These are phyloP conservation scores for Apiotrichum domesticum DNA, from an alignment of 1,284 basidiomycete genomes.

Conservation along the genomic window DNA sequence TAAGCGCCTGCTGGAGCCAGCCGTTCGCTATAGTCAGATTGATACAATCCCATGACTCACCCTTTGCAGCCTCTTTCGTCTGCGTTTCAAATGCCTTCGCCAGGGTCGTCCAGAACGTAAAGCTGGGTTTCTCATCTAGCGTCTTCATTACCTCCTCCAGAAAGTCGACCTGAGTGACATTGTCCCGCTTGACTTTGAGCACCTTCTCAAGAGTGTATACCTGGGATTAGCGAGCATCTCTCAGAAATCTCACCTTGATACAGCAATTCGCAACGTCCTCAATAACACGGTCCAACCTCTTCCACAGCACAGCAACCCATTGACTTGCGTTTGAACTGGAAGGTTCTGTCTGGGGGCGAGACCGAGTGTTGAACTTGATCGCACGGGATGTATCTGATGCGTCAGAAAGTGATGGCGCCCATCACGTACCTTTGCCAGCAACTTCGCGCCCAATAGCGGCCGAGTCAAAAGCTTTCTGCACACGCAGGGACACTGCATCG, in stretches of 20 bases:
- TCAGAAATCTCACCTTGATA: constrained; percentile 60
- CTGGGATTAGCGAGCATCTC: constrained; percentile 46
- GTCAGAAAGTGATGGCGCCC: neutral
- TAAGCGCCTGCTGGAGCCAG: constrained; percentile 81
- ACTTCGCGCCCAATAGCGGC: constrained; percentile 77
- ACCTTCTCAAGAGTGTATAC: constrained; percentile 94
- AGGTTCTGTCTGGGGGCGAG: constrained; percentile 67
- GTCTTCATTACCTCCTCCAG: constrained; percentile 87
- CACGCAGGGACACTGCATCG: constrained; percentile 73
- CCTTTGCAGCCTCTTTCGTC: constrained; percentile 65
- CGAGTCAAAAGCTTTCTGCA: constrained; percentile 76
- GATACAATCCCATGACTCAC: constrained; percentile 45
- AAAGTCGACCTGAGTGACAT: constrained; percentile 68
- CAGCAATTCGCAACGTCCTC: constrained; percentile 87
- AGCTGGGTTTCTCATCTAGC: constrained; percentile 82
- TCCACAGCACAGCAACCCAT: constrained; percentile 77
- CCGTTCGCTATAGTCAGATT: constrained; percentile 17
- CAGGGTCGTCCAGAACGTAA: constrained; percentile 82
- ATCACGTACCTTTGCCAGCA: constrained; percentile 58
- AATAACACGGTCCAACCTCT: constrained; percentile 69
- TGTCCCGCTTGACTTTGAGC: constrained; percentile 77
- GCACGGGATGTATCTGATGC: constrained; percentile 12
- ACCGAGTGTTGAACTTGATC: constrained; percentile 36
- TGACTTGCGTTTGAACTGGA: constrained; percentile 73
- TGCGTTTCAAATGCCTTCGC: constrained; percentile 72